Evolutionary conservation across 1,284 basidiomycete species (phyloP), one percentile per base, ranked within the genome.

Genomic region (Serendipita sp.): DNA sequence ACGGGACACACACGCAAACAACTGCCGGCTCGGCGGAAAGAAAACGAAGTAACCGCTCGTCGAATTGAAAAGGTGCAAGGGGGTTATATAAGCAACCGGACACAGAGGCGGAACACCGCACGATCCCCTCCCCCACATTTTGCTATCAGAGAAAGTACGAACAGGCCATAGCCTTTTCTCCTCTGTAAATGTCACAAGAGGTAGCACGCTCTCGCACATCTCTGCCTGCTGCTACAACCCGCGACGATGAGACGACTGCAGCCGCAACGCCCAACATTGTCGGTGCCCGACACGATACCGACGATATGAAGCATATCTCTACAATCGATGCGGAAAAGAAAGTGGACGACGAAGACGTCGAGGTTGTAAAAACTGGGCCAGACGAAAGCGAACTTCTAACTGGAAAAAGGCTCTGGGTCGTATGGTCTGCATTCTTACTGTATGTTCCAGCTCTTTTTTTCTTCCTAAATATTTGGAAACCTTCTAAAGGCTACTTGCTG

Each of bases 401-500:
- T 10, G 53, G 53, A 17, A 58, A 58, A 34, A 22, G 10, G 6
- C 26, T 58, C 15, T 4, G 5, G 5, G 22, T 58, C 30, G 15
- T 58, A 22, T 58, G 53, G 53, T 6, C 53, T 5, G 53, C 53
- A 58, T 58, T 58, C 53, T 58, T 58, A 32, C 8, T 58, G 53
- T 58, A 35, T 4, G 53, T 30, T 26, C 42, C n/a, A 22, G 8
- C 45, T 49, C n/a, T 49, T 17, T 38, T 38, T 38, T 38, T 5
- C 35, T 38, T 5, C 35, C 12, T 38, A 6, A 8, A n/a, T 6
- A 49, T n/a, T 30, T n/a, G 29, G n/a, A 49, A n/a, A n/a, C 1
- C 1, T 13, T n/a, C 15, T 44, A 53, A 10, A 10, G 29, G 26
- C 49, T 12, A 53, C 13, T 53, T 10, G 29, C 45, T n/a, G 29